Evolutionary conservation across 176 grass and related monocot species (phyloP), one percentile per base, ranked within the genome.

Genomic region (Elaeis guineensis): DNA sequence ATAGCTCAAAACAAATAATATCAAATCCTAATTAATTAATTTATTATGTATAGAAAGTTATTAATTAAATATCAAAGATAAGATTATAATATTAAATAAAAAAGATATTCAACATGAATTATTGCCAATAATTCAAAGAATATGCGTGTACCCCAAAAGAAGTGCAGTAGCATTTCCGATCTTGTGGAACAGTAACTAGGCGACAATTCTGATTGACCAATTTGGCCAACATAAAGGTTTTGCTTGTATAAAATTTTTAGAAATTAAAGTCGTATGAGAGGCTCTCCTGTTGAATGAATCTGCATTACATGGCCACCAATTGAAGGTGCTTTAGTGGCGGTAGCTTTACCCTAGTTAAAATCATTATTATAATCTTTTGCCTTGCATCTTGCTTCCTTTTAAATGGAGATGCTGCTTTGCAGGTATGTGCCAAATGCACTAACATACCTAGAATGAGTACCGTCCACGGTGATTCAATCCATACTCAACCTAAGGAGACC

Each of bases 141-240:
- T 22, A 22, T 22, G 78, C 83, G 0, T 86, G 78, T 51, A 82
- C 78, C 17, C 83, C 70, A 17, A 78, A 86, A 70, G 83, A 82
- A 82, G 78, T 82, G 57, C 83, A 86, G 70, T 74, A 82, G 56
- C 83, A 86, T 74, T 86, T 86, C 48, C 83, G 82, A 78, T 79
- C 70, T 21, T 82, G 83, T 71, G 83, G 83, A 49, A 86, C 70
- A 14, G 78, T 86, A 18, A 86, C 50, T 62, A 78, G 57, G 83
- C 82, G 51, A 82, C 78, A 17, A 86, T 82, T 82, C 77, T 86
- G 66, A 82, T 78, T 9, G 84, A 86, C 66, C 82, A 86, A 61
- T 86, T 78, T 67, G 78, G 84, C 49, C 78, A 78, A 22, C 78
- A 70, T 16, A 86, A 82, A 70, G 84, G 84, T 29, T 86, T 86